Conservation (phyloP, 441 rosid genomes). For the Jatropha podagrica region DNA sequence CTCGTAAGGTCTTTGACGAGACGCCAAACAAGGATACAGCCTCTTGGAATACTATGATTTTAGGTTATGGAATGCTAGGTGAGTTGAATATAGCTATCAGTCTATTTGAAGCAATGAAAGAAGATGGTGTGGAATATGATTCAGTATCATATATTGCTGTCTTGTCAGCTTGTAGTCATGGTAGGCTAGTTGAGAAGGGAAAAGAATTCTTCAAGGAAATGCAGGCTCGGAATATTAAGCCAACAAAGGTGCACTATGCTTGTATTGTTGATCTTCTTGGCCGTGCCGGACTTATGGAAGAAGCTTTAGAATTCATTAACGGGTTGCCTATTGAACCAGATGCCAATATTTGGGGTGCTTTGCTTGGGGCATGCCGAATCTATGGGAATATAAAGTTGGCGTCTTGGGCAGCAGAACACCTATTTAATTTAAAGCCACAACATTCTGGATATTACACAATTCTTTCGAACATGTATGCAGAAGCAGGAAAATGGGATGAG, state of each 20-base stretch:
- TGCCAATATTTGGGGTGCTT: conserved; percentile 81
- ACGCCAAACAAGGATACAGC: conserved; percentile 44
- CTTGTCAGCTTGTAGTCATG: conserved; percentile 86
- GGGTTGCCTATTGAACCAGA: conserved; percentile 66
- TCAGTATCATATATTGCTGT: conserved; percentile 66
- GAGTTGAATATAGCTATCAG: conserved; percentile 48
- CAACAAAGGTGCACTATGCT: conserved; percentile 74
- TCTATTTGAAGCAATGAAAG: conserved; percentile 58
- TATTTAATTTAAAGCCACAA: conserved; percentile 64
- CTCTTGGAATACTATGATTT: conserved; percentile 62
- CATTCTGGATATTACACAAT: conserved; percentile 84
- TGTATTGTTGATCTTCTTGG: conserved; percentile 90
- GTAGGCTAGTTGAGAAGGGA: conserved; percentile 74
- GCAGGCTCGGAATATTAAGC: conserved; percentile 50
- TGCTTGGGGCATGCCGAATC: conserved; percentile 77
- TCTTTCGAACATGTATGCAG: conserved; percentile 75
- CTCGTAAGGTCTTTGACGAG: conserved; percentile 40
- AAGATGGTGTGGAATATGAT: conserved; percentile 49
- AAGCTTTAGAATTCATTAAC: conserved; percentile 63
- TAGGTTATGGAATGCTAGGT: conserved; percentile 67
- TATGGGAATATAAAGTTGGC: conserved; percentile 65
- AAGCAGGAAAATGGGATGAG: conserved; percentile 80
- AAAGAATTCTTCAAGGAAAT: conserved; percentile 62
- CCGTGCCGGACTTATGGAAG: conserved; percentile 70
- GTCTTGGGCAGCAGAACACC: conserved; percentile 67